Evolutionary conservation across 805 yeast genomes (phyloP), one percentile per base, ranked within the genome.

Genomic region (Candida sanyiensis): DNA sequence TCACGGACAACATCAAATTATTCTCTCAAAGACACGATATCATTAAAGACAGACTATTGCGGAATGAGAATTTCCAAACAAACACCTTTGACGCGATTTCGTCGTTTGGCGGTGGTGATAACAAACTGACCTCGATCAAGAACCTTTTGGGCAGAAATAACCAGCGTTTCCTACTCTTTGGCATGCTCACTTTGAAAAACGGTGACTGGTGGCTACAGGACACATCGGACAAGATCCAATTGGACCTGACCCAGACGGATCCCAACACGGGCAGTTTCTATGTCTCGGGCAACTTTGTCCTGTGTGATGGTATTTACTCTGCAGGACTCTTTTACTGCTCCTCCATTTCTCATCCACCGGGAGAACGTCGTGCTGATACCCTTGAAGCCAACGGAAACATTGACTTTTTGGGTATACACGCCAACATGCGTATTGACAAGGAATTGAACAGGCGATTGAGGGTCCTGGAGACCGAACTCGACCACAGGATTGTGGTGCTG

Each of bases 71-170:
- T 46, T 88, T 87, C 52, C 88, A 81, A 51, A 47, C 47, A 20
- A 49, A 46, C 22, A 42, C 45, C 1, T 57, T 58, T 39, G 63
- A 64, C 33, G 61, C 70, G 15, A 46, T 59, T 33, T 55, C 64
- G 0, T 58, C 66, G 1, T 54, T 62, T 42, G 39, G 44, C 43
- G 27, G 36, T 1, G 15, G 45, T 16, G 47, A 42, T 12, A 50
- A 42, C 37, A 46, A 71, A 4, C 65, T 90, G 32, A 84, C 95
- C 0, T 67, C 77, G 28, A 78, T 93, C 38, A 89, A 89, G 52
- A 89, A 89, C 57, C 64, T 93, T 42, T 58, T 93, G 21, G 99
- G 98, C 22, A 66, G 96, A 39, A 83, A 83, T 50, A 90, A 90
- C 5, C 68, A 74, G 38, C 69, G 75, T 40, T 93, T 93, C 54